Evolutionary conservation across 805 yeast species (phyloP).

Genomic region (Suhomyces sp.): DNA sequence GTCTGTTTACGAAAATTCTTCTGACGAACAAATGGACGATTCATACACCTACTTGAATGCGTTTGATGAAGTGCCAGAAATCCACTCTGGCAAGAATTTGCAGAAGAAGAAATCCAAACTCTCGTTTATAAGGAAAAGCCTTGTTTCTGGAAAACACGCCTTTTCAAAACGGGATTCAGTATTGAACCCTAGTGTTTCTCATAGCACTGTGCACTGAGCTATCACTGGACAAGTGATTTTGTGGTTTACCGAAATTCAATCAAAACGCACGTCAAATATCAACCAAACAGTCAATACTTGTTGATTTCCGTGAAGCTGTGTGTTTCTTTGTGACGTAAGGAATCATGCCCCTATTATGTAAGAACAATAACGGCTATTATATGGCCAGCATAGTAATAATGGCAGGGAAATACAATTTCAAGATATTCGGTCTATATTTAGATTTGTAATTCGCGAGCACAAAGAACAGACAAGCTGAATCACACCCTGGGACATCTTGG

Average conservation of each 20-base stretch:
- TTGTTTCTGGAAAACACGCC: background rate
- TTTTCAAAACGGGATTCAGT: background rate
- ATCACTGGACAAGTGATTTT: background rate
- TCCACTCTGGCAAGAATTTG: background rate
- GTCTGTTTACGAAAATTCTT: background rate
- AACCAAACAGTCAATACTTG: background rate
- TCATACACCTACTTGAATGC: slow-evolving; percentile 16
- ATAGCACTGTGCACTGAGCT: background rate
- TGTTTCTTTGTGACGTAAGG: background rate
- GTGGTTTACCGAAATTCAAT: background rate
- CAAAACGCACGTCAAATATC: background rate
- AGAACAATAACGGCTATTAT: background rate
- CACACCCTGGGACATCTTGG: background rate
- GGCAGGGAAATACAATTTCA: background rate
- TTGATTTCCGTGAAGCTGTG: background rate
- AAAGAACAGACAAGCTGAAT: background rate
- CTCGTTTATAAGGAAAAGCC: slow-evolving; percentile 2
- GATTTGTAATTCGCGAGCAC: background rate
- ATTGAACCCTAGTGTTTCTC: background rate
- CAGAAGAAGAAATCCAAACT: slow-evolving; percentile 1
- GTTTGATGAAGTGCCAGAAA: slow-evolving; percentile 8
- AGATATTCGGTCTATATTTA: background rate
- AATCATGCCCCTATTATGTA: background rate
- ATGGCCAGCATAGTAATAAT: background rate
- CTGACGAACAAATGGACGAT: slow-evolving; percentile 13